Percentiles rank a stretch among this genome's conserved stretches.
Evolutionary conservation across 1,284 basidiomycete genomes (phyloP).

Genomic region (Puccinia novopanici): DNA sequence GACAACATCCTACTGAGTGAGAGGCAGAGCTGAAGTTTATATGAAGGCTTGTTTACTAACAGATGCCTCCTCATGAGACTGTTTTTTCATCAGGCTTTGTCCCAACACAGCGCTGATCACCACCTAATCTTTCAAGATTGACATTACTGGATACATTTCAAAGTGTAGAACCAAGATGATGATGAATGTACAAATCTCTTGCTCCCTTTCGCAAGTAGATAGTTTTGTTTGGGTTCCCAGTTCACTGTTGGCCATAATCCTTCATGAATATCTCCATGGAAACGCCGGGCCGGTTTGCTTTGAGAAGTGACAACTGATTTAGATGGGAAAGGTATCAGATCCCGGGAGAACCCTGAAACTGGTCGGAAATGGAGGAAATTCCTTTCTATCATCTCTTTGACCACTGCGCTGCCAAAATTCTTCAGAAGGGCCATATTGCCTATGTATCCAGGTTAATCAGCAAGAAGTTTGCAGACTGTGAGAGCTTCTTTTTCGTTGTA

Average conservation of each 20-base stretch:
- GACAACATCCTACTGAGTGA: too few species aligned
- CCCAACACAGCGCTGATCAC: not conserved
- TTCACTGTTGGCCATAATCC: not conserved
- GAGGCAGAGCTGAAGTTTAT: too few species aligned
- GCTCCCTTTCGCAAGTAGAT: too few species aligned
- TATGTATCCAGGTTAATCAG: not conserved
- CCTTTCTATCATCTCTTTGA: not conserved
- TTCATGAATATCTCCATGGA: not conserved
- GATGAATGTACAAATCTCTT: too few species aligned
- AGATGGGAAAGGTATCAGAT: not conserved
- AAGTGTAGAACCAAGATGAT: too few species aligned
- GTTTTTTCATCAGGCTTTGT: too few species aligned
- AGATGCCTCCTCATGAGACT: too few species aligned
- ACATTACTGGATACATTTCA: not conserved
- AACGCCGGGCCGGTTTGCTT: not conserved
- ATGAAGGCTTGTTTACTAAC: too few species aligned
- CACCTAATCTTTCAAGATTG: not conserved
- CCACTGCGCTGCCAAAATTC: not conserved
- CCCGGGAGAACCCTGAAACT: not conserved
- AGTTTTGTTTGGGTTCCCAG: too few species aligned
- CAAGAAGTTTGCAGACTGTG: not conserved
- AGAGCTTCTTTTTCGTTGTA: too few species aligned
- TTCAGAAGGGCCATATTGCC: not conserved
- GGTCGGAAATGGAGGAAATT: not conserved
- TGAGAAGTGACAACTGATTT: not conserved